phyloP scores from a whole-genome alignment of 306 rosid species.

The Trifolium pratense region DNA sequence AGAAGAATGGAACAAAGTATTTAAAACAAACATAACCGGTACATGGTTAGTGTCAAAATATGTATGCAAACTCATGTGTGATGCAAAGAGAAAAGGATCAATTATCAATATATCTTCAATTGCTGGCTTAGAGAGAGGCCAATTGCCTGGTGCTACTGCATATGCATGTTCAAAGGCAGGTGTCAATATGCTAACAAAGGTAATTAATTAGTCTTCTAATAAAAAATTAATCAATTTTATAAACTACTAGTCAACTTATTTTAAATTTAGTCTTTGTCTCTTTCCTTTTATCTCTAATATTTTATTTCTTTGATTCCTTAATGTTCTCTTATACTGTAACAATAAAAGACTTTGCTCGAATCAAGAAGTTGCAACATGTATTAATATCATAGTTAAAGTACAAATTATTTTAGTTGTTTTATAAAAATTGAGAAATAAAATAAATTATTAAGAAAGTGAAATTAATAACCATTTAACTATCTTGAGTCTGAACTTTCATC shows the following conservation, averaged over 20 bases:
- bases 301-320: background rate
- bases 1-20: slow-evolving; percentile 68
- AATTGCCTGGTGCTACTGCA: slow-evolving; percentile 65
- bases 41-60: slow-evolving; percentile 77
- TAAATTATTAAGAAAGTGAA: too few relatives aligned
- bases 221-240: background rate
- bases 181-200: slow-evolving; percentile 64
- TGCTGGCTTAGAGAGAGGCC: slow-evolving; percentile 65
- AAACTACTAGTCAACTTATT: background rate
- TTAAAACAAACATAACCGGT: slow-evolving; percentile 69
- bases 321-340: background rate
- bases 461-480: too few relatives aligned
- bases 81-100: slow-evolving; percentile 59
- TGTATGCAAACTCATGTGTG: slow-evolving; percentile 63
- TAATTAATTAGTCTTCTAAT: slow-evolving; percentile 36
- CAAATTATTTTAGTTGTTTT: too few relatives aligned
- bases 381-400: too few relatives aligned
- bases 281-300: background rate
- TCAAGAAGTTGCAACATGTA: too few relatives aligned
- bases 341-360: too few relatives aligned
- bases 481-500: too few relatives aligned
- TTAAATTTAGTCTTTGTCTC: background rate
- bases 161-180: slow-evolving; percentile 68
- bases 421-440: too few relatives aligned
- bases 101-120: slow-evolving; percentile 76